Conservation (phyloP, 148 eudicot species). For the Nepenthes gracilis region DNA sequence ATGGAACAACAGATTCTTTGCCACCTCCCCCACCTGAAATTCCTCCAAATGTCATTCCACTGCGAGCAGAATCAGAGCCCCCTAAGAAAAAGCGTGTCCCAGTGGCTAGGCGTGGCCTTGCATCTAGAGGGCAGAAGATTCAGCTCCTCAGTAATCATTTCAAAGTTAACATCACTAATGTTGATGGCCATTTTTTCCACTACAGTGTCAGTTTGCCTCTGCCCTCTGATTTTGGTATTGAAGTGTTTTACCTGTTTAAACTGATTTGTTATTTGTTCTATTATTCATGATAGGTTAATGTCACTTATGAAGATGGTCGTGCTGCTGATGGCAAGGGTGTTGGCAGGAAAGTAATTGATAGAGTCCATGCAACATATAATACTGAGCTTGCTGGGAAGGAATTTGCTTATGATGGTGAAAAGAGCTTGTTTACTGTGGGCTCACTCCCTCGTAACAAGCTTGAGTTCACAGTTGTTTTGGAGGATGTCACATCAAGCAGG, state of each 20-base stretch:
- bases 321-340: constrained; percentile 82
- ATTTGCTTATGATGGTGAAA: constrained; percentile 93
- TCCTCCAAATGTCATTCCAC: constrained; percentile 14
- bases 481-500: constrained; percentile 60
- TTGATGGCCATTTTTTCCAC: constrained; percentile 73
- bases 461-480: constrained; percentile 80
- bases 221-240: not conserved
- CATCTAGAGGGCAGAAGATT: constrained; percentile 54
- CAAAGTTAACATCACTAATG: constrained; percentile 60
- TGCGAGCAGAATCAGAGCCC: constrained; percentile 17
- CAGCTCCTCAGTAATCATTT: constrained; percentile 71
- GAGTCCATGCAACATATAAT: constrained; percentile 67
- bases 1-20: constrained; percentile 38
- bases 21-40: constrained; percentile 70
- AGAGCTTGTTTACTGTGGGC: constrained; percentile 87
- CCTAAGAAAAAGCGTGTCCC: constrained; percentile 59
- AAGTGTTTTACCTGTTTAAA: not conserved
- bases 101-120: constrained; percentile 60
- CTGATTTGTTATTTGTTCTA: not conserved
- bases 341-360: constrained; percentile 67
- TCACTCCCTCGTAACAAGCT: constrained; percentile 77
- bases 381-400: constrained; percentile 75
- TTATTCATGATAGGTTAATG: constrained; percentile 42
- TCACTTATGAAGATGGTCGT: constrained; percentile 82
- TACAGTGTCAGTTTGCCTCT: constrained; percentile 54